phyloP scores from a whole-genome alignment of 2,329 filamentous ascomycete species.

The Nemania diffusa region DNA sequence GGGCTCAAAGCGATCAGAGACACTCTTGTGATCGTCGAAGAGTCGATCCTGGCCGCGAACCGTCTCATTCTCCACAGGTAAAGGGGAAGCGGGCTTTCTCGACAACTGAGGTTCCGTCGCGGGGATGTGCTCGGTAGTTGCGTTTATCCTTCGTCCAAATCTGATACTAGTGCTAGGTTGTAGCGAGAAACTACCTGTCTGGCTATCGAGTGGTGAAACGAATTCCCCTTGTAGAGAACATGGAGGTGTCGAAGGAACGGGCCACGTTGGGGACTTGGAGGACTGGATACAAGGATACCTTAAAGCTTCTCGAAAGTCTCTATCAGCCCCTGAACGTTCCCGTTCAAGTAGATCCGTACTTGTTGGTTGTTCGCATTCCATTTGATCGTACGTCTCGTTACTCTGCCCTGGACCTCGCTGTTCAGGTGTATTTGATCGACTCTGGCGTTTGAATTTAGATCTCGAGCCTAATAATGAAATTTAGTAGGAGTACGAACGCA shows the following conservation, averaged over 20 bases:
- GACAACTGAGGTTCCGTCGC: slow-evolving; percentile 2
- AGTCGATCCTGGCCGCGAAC: slow-evolving; percentile 51
- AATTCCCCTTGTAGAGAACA: background rate
- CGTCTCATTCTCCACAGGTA: slow-evolving; percentile 47
- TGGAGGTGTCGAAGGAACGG: background rate
- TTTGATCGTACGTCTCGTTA: slow-evolving; percentile 26
- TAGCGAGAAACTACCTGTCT: background rate
- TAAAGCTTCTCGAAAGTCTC: background rate
- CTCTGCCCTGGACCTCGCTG: slow-evolving; percentile 20
- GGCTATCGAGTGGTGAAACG: background rate
- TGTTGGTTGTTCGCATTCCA: slow-evolving; percentile 33
- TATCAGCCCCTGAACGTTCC: background rate
- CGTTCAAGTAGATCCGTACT: slow-evolving; percentile 32
- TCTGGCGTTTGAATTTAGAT: slow-evolving; percentile 21
- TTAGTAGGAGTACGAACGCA: slow-evolving; percentile 8
- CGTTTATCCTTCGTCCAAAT: background rate
- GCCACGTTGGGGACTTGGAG: background rate
- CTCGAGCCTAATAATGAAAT: slow-evolving; percentile 6
- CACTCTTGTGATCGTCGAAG: slow-evolving; percentile 44
- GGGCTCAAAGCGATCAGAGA: slow-evolving; percentile 4
- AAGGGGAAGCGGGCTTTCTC: slow-evolving; percentile 19
- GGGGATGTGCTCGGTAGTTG: background rate
- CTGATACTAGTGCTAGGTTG: background rate
- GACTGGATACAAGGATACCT: background rate
- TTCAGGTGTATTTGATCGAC: slow-evolving; percentile 37